These are phyloP conservation scores for Chalciporus sp. DNA, from an alignment of 1,284 basidiomycete species.

Conservation along the genomic window DNA sequence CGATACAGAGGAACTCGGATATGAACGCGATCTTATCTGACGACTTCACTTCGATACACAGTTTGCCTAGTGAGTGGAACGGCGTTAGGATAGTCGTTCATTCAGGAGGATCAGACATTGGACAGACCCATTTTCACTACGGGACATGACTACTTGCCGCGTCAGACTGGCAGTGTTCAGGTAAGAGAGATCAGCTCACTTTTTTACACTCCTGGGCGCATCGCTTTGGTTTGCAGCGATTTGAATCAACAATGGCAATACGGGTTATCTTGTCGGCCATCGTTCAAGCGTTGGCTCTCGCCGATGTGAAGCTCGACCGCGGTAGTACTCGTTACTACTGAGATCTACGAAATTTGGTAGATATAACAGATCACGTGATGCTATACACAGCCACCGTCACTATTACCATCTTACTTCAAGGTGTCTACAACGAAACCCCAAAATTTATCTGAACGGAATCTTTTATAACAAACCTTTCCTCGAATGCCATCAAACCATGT, in stretches of 20 bases:
- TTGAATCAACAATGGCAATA: slow-evolving; percentile 92
- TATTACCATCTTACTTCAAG: too few relatives aligned
- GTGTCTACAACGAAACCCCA: too few relatives aligned
- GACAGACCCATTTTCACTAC: slow-evolving; percentile 94
- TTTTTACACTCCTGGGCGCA: slow-evolving; percentile 94
- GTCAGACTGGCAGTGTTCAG: slow-evolving; percentile 9
- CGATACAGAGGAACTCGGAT: slow-evolving; percentile 95
- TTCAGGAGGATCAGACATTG: slow-evolving; percentile 15
- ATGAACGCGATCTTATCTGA: slow-evolving; percentile 96
- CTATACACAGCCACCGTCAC: too few relatives aligned
- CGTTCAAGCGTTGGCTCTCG: slow-evolving; percentile 7
- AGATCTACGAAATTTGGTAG: neutral
- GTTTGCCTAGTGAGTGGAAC: slow-evolving; percentile 63
- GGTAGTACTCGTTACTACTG: neutral
- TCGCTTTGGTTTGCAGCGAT: slow-evolving; percentile 92
- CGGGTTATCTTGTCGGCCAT: slow-evolving; percentile 94
- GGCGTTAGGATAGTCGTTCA: neutral
- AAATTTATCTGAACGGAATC: too few relatives aligned
- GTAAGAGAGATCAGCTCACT: slow-evolving; percentile 40
- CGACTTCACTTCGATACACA: slow-evolving; percentile 96
- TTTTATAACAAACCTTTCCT: too few relatives aligned
- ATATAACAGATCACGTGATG: too few relatives aligned
- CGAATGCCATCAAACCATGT: too few relatives aligned
- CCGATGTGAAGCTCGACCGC: slow-evolving; percentile 6
- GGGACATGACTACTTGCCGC: slow-evolving; percentile 77